Evolutionary conservation across 352 stramenopile species (phyloP), one percentile per base, ranked within the genome.

Genomic region (Phytophthora agathidicida): DNA sequence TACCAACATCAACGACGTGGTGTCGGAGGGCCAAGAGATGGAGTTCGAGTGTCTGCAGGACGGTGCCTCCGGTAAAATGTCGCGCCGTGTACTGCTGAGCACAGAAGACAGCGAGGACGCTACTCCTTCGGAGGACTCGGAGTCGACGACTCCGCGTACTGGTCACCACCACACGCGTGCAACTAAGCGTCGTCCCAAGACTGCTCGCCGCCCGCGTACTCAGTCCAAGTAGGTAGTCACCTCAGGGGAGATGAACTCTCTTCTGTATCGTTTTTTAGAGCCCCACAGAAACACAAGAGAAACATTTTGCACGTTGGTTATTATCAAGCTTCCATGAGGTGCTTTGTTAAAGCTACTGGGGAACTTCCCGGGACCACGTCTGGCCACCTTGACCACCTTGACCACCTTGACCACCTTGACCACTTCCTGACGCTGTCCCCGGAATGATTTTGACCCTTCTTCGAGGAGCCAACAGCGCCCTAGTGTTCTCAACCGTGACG

Each of bases 11-110:
- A 70, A 80, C 37, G 65, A 80, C 33, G 46, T 77, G 7, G 49
- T 96, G 20, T 72, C 82, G 19, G 66, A 84, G 33, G 84, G 81
- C 35, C 80, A 96, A 59, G 81, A 87, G 56, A 68, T 96, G 52
- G 83, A 94, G 43, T 86, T 91, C 48, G 71, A 81, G 57, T 94
- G 86, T 45, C 82, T 96, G 46, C 73, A 89, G 58, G 86, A 91
- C 23, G 81, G 81, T 32, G 62, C 76, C 28, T 89, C 79, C 5
- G 85, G 84, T 51, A 96, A 94, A 57, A 92, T 96, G 80, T 96
- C 86, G 8, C 71, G 68, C 57, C 91, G 91, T 64, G 68, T 76
- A 23, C 38, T 83, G 51, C 42, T 88, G 20, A 35, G 17, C 27
- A 26, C 46, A 4, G 66, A 60, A n/a, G 46, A 27, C 35, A 56